Evolutionary conservation across 176 grass and related monocot genomes (phyloP).

Genomic region (Lolium multiflorum): DNA sequence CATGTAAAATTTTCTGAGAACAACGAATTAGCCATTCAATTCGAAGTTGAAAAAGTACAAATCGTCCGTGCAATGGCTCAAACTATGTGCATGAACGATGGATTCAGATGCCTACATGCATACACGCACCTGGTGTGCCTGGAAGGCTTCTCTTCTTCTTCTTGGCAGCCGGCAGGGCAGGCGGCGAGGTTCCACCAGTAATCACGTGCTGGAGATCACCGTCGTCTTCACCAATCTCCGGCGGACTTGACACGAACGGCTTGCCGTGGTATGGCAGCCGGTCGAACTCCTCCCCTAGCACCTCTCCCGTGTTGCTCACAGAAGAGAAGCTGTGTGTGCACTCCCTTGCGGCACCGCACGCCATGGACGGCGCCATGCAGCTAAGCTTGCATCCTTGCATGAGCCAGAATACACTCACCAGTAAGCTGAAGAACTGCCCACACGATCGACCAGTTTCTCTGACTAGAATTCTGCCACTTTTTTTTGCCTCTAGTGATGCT

Average conservation of each 20-base stretch:
- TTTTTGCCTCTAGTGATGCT: not conserved
- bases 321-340: slow-evolving; percentile 52
- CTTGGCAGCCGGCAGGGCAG: slow-evolving; percentile 40
- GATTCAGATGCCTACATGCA: not conserved
- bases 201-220: slow-evolving; percentile 36
- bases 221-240: slow-evolving; percentile 26
- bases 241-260: not conserved
- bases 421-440: not conserved
- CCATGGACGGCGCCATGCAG: slow-evolving; percentile 45
- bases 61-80: not conserved
- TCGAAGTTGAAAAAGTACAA: not conserved
- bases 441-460: not conserved
- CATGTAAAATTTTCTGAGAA: not conserved
- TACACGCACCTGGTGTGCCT: slow-evolving; percentile 79
- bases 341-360: slow-evolving; percentile 43
- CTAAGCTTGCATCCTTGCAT: slow-evolving; percentile 26
- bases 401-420: not conserved
- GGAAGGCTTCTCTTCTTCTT: slow-evolving; percentile 87
- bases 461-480: not conserved
- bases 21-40: not conserved
- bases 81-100: not conserved
- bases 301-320: slow-evolving; percentile 39
- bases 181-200: not conserved
- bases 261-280: slow-evolving; percentile 31
- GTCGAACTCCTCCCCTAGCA: slow-evolving; percentile 40